Base-by-base conservation (phyloP, 768 basidiomycete genomes). In the Termitomyces sp. region DNA sequence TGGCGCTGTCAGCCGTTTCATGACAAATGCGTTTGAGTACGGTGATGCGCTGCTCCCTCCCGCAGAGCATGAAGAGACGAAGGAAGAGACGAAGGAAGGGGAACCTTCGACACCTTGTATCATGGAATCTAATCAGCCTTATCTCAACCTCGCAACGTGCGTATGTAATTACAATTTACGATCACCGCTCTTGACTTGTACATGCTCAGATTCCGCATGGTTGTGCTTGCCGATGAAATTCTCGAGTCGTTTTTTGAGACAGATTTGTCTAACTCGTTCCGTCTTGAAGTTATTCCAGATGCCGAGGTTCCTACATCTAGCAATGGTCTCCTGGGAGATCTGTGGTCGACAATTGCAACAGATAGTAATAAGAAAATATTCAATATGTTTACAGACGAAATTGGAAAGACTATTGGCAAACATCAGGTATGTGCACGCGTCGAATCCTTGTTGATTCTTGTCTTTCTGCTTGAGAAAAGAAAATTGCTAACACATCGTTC, bases 1-100 rank as follows among this genome's bases (percentile, higher is more conserved):
- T 29, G 97, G 95, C 1, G 94, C 96, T 29, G 92, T 99, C 65
- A 96, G 94, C 65, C 88, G 94, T 46, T 96, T 98, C 72, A 96
- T 98, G 88, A 91, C 95, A 43, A 98, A 99, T 68, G 94, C 96
- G 0, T 99, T 98, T 68, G 97, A 99, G 70, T 98, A 96, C 60
- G 97, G 95, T 2, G 95, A 97, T 75, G 89, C 94, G n/a, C 80
- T 94, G n/a, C 76, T 91, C 15, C 89, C 89, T 46, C 78, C 79
- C 66, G 64, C 77, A 15, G 80, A 53, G 8, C 36, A 37, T 17
- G 56, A 42, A 15, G 49, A 54, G 14, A 49, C 42, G 8, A 40
- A 37, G 12, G 56, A 42, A 15, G 49, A 54, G 14, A 49, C 42
- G 29, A 36, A 65, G 29, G 60, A 64, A 40, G 66, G 64, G 12